Evolutionary conservation across 495 filamentous ascomycete species (phyloP), one percentile per base, ranked within the genome.

Genomic region (Penicillium canescens): DNA sequence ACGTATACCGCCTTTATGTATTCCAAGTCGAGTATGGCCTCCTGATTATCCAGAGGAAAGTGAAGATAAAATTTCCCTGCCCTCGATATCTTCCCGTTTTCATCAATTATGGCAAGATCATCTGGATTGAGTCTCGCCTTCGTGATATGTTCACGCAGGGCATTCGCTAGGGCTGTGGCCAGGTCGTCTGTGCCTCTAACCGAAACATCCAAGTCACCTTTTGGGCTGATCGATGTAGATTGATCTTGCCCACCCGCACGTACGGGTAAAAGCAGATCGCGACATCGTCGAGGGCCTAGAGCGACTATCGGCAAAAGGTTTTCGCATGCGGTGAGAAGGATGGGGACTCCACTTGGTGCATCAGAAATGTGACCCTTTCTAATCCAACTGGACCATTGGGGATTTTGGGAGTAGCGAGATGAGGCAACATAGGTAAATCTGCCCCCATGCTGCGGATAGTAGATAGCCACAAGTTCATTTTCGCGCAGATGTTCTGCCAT

Each of bases 21-120:
- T 0, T 67, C 26, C 31, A 58, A 60, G 37, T 78, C 73, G 2
- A 13, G 21, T n/a, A 61, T 41, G 16, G 28, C 34, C 2, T 43
- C 35, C 16, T 51, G 14, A 13, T 64, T 56, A 12, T 61, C 62
- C 6, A 43, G 35, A 14, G 73, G 72, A 28, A 70, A 74, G 50
- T 68, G 61, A 10, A 79, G 51, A 58, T 74, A 78, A 35, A 78
- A 77, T 6, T 58, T 51, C 14, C 66, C 59, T n/a, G 64, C 55
- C 3, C 50, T 34, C 11, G 57, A 45, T 6, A 31, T 8, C 31
- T 58, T 59, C 4, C 26, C 54, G 2, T 26, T 14, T 11, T 37
- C 48, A n/a, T 46, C 50, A 9, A 60, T 28, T 8, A 48, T 58
- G 21, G 48, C 55, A 24, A 76, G 52, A 0, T 49, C 42, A 1